Evolutionary conservation across 495 filamentous ascomycete species (phyloP), one percentile per base, ranked within the genome.

Genomic region (Penicillium angulare): DNA sequence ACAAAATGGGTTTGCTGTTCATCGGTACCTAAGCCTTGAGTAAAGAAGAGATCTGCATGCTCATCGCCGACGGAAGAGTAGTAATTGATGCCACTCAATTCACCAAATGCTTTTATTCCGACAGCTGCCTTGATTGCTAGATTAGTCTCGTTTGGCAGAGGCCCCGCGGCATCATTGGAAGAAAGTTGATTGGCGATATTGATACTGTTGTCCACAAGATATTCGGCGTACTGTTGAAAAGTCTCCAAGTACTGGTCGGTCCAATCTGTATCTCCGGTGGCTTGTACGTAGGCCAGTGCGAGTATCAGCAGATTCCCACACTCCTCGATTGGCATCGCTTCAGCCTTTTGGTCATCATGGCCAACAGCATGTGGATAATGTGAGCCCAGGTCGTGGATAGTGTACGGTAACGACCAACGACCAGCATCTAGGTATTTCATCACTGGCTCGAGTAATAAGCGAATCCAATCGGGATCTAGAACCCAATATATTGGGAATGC

Each of bases 101-200:
- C 60, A 5, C 78, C 76, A 50, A 67, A 76, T 26, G 79, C 78
- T 35, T 71, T 75, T 23, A 85, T 65, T 2, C 73, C 79, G 2
- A 85, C 69, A 2, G 79, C 77, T 21, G 78, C 75, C 43, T 81
- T 82, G 55, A 83, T 79, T 4, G 80, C 80, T 2, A 83, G 70
- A 50, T 78, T 79, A 3, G 79, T 83, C 53, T 81, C 74, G 51
- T 82, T 81, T 6, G 75, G 64, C 0, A 78, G 59, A 10, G 71
- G 57, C 1, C 77, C 78, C 5, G 74, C 72, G 16, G 74, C 75
- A 55, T 83, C 81, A 52, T 81, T 80, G 3, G 78, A 80, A 32
- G 76, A 80, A 12, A 80, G 68, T 54, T 85, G 81, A 3, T 67
- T 50, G 2, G 64, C 60, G 6, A 78, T 77, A 24, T 80, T 53